Evolutionary conservation across 1,284 basidiomycete species (phyloP).

Genomic region (Somion occarium): DNA sequence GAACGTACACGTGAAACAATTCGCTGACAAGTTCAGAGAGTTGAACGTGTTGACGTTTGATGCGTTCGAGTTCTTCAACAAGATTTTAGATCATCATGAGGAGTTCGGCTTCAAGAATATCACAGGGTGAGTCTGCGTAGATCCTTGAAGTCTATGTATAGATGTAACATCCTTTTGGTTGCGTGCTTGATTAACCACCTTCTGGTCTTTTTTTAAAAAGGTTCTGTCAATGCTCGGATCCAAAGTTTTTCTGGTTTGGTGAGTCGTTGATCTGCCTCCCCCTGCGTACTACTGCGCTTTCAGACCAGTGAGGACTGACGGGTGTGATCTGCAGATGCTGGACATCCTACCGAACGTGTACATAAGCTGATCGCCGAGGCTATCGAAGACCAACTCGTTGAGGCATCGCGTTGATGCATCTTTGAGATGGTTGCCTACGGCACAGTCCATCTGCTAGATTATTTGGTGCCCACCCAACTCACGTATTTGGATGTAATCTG

Average conservation of each 20-base stretch:
- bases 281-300: no score
- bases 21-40: constrained; percentile 33
- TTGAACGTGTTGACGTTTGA: constrained; percentile 44
- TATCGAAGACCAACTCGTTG: constrained; percentile 33
- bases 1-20: constrained; percentile 28
- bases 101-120: constrained; percentile 43
- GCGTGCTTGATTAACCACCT: no score
- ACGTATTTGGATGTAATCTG: no score
- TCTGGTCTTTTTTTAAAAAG: constrained; percentile 21
- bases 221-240: constrained; percentile 45
- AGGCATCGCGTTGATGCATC: constrained; percentile 11
- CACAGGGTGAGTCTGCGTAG: constrained; percentile 39
- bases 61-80: constrained; percentile 44
- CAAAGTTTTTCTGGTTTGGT: constrained; percentile 53
- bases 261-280: no score
- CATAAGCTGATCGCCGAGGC: constrained; percentile 42
- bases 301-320: no score
- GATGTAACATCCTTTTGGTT: no score
- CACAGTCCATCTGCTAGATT: no score
- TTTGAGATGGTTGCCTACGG: no score
- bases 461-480: no score
- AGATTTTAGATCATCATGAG: constrained; percentile 36
- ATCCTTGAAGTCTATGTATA: no score
- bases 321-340: constrained; percentile 37
- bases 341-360: constrained; percentile 46